phyloP scores from a whole-genome alignment of 2,329 filamentous ascomycete species.

The Scedosporium boydii region DNA sequence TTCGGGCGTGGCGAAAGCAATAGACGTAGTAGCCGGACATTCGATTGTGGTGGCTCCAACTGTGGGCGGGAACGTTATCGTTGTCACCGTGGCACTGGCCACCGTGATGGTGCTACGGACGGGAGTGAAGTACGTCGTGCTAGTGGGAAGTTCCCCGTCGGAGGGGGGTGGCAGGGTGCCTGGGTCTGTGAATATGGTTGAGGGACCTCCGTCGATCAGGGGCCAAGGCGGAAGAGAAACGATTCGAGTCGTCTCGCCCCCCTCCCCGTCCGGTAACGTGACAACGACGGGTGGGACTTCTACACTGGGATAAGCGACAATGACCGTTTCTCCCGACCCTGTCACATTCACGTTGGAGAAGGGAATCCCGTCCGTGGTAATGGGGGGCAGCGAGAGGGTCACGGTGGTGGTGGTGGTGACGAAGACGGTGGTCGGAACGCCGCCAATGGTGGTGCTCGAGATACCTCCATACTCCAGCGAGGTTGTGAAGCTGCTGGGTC shows the following conservation, averaged over 20 bases:
- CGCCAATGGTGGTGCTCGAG: too few relatives aligned
- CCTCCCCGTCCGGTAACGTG: too few relatives aligned
- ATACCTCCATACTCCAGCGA: too few relatives aligned
- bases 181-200: constrained; percentile 1
- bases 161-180: constrained; percentile 1
- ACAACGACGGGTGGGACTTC: too few relatives aligned
- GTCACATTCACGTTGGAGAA: constrained; percentile 14
- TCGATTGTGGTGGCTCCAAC: constrained; percentile 5
- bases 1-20: constrained; percentile 8
- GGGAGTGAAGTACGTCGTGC: too few relatives aligned
- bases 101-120: constrained; percentile 6
- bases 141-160: too few relatives aligned
- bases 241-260: constrained; percentile 4
- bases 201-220: constrained; percentile 7
- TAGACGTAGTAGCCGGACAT: constrained; percentile 7
- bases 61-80: constrained; percentile 9
- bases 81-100: constrained; percentile 8
- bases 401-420: constrained; percentile 9
- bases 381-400: constrained; percentile 9
- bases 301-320: too few relatives aligned
- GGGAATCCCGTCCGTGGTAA: constrained; percentile 9
- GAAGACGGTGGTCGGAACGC: too few relatives aligned
- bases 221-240: constrained; percentile 14
- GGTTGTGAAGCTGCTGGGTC: too few relatives aligned
- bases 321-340: not conserved